These are phyloP conservation scores for Ceratocystis harringtonii DNA, from an alignment of 2,329 filamentous ascomycete genomes.

Conservation along the genomic window DNA sequence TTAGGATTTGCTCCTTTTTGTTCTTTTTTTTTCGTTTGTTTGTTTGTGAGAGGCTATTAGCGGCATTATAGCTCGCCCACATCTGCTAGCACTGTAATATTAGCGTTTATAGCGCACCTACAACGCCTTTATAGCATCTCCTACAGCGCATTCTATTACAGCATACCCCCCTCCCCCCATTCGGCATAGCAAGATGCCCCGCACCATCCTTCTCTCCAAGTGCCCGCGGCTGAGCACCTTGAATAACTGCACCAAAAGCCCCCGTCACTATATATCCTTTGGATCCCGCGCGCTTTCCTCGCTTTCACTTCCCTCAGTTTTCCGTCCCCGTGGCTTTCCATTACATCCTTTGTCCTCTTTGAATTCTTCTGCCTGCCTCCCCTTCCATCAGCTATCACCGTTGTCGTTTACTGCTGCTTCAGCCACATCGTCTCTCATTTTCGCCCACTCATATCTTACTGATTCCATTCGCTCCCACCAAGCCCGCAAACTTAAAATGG, in stretches of 20 bases:
- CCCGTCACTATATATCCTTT: slow-evolving; percentile 13
- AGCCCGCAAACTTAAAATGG: slow-evolving; percentile 53
- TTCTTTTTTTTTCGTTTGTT: background rate
- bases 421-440: background rate
- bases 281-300: slow-evolving; percentile 12
- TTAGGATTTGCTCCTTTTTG: background rate
- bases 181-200: slow-evolving; percentile 28
- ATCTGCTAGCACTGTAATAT: no score
- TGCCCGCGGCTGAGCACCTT: slow-evolving; percentile 8
- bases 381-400: background rate
- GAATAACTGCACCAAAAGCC: slow-evolving; percentile 7
- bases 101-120: no score
- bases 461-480: slow-evolving; percentile 41
- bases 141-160: no score
- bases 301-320: slow-evolving; percentile 18
- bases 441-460: slow-evolving; percentile 34
- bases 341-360: slow-evolving; percentile 13
- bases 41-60: background rate
- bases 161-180: no score
- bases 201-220: slow-evolving; percentile 27
- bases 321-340: slow-evolving; percentile 14
- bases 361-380: slow-evolving; percentile 7
- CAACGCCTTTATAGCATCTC: no score
- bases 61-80: no score
- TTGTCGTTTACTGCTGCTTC: slow-evolving; percentile 5